Base-by-base conservation (phyloP, 192 early-diverging fungal genomes). In the Dissophora ornata region DNA sequence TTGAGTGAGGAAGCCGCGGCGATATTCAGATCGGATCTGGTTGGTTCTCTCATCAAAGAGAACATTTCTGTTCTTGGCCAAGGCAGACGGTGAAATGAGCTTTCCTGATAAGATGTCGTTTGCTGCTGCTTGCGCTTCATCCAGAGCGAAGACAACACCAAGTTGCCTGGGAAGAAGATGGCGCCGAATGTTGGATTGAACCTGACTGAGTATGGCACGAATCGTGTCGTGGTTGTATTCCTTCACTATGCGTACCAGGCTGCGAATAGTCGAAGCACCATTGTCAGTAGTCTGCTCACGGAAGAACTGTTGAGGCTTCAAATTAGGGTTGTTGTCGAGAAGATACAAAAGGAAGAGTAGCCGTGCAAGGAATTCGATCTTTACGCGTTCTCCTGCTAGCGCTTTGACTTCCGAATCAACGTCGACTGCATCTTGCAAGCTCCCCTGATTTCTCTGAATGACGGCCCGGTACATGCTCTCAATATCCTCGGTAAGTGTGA, bases 341-440 rank as follows among this genome's bases (percentile, higher is more conserved):
- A 71, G 68, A 24, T 61, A 48, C 52, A 60, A 48, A 0, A 80
- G 57, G 42, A 80, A 71, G 15, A 70, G 11, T 18, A 63, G 56
- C n/a, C 77, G 47, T 22, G 77, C 67, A 26, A 79, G 56, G 56
- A 79, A 59, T 41, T 70, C 77, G 7, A 79, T 29, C 4, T 79
- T 40, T 24, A 70, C 42, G 19, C 69, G 57, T 24, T 80, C 62
- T 51, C 51, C 50, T 34, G 44, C 41, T 21, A 45, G 68, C 0
- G 1, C 2, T 54, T 71, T 71, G 40, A 71, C 11, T 16, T 1
- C 0, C 2, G 0, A 1, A 34, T 71, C 79, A 25, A 28, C 45
- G 12, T 44, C 32, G 12, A 53, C 44, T n/a, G 0, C 58, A 0
- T 62, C 26, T 0, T 60, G 2, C 36, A 28, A 24, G 3, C 44